Evolutionary conservation across 202 grass and related monocot species (phyloP).

Genomic region (Zizania palustris): DNA sequence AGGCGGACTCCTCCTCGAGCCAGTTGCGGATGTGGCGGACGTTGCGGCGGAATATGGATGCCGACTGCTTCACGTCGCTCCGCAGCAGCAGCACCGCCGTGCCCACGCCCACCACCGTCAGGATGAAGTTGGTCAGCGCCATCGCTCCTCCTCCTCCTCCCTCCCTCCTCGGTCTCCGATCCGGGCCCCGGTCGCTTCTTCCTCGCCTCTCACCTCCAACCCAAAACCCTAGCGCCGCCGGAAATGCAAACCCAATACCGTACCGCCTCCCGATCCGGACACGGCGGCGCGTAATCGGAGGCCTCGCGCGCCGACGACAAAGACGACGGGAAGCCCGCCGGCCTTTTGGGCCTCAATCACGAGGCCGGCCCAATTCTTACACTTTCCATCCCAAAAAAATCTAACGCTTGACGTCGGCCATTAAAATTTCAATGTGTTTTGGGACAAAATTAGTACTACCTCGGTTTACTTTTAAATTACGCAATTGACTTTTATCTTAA

Average conservation of each 20-base stretch:
- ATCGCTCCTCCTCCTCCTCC: slow-evolving; percentile 27
- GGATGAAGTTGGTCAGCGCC: slow-evolving; percentile 83
- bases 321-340: not conserved
- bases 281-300: not conserved
- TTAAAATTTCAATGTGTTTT: too few relatives aligned
- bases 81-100: slow-evolving; percentile 77
- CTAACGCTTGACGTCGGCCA: too few relatives aligned
- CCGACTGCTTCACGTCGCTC: slow-evolving; percentile 83
- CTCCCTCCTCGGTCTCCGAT: not conserved
- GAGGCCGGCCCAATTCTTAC: not conserved
- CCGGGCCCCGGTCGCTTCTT: not conserved
- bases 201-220: not conserved
- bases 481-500: too few relatives aligned
- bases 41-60: slow-evolving; percentile 79
- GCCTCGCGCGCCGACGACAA: not conserved
- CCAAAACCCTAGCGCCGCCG: slow-evolving; percentile 39
- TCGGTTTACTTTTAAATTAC: too few relatives aligned
- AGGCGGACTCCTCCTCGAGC: slow-evolving; percentile 87
- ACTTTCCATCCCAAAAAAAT: not conserved
- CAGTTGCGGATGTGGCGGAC: slow-evolving; percentile 76
- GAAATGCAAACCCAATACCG: not conserved
- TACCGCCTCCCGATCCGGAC: not conserved
- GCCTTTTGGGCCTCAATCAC: not conserved
- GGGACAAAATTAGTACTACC: too few relatives aligned
- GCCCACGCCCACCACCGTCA: slow-evolving; percentile 77